These are phyloP conservation scores for Lachancea quebecensis DNA, from an alignment of 805 yeast genomes.

Conservation along the genomic window DNA sequence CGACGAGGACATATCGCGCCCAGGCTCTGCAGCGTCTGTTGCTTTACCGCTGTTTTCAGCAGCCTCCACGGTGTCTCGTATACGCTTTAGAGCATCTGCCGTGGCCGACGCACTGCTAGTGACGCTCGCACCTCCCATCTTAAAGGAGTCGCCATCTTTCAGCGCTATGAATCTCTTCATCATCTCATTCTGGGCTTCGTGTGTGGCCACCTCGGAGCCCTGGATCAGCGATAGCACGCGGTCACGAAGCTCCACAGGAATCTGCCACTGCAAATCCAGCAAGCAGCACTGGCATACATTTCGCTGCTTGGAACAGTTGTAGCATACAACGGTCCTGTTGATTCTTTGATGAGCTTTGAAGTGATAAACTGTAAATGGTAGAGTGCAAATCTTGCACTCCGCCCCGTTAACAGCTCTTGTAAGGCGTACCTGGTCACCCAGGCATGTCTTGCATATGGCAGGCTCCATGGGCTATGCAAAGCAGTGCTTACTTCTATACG, in stretches of 20 bases:
- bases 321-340: slow-evolving; percentile 65
- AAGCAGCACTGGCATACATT: slow-evolving; percentile 88
- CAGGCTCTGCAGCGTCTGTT: not conserved
- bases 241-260: slow-evolving; percentile 75
- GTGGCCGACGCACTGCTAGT: slow-evolving; percentile 37
- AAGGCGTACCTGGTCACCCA: slow-evolving; percentile 55
- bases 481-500: no score
- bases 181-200: slow-evolving; percentile 45
- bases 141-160: slow-evolving; percentile 33
- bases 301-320: slow-evolving; percentile 68
- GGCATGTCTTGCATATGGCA: slow-evolving; percentile 65
- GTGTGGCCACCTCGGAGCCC: slow-evolving; percentile 28
- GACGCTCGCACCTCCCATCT: slow-evolving; percentile 34
- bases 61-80: slow-evolving; percentile 20
- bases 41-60: not conserved
- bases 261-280: slow-evolving; percentile 71
- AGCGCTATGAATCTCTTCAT: slow-evolving; percentile 52
- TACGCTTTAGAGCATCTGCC: slow-evolving; percentile 42
- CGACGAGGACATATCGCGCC: not conserved
- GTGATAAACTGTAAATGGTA: slow-evolving; percentile 76
- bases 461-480: slow-evolving; percentile 32
- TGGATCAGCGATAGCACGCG: slow-evolving; percentile 68
- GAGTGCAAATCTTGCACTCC: slow-evolving; percentile 79
- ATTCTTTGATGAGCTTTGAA: slow-evolving; percentile 39
- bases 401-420: slow-evolving; percentile 62